Percentiles rank a stretch among this genome's conserved stretches.
Evolutionary conservation across 2,329 filamentous ascomycete genomes (phyloP).

Genomic region (Diaporthe sp.): DNA sequence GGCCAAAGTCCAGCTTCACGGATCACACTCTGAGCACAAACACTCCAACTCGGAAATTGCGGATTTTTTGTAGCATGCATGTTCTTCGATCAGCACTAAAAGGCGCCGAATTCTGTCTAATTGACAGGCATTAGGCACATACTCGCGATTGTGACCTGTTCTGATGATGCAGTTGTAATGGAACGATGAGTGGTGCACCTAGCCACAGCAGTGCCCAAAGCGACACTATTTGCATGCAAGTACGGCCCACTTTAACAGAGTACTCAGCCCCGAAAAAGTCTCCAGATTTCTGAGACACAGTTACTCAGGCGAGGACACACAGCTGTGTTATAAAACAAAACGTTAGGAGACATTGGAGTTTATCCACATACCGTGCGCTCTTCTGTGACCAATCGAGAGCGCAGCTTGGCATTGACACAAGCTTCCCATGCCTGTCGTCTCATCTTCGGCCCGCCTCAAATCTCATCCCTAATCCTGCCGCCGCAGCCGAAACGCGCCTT

Average conservation of each 20-base stretch:
- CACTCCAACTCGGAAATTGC: neutral
- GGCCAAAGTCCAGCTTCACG: neutral
- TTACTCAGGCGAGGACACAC: too few relatives aligned
- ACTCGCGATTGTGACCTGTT: neutral
- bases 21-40: neutral
- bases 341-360: neutral
- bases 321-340: neutral
- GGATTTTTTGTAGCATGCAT: neutral
- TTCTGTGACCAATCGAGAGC: neutral
- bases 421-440: constrained; percentile 14
- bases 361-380: neutral
- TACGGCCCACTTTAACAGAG: neutral
- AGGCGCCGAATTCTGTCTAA: neutral
- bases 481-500: constrained; percentile 15
- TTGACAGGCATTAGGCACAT: neutral
- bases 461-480: constrained; percentile 20
- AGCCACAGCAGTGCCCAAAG: neutral
- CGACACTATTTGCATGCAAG: neutral
- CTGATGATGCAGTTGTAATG: neutral
- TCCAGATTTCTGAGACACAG: constrained; percentile 5
- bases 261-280: neutral
- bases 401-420: neutral
- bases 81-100: neutral
- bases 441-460: neutral
- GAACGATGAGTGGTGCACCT: neutral